phyloP scores from a whole-genome alignment of 345 rosid species.

The Acer saccharum region DNA sequence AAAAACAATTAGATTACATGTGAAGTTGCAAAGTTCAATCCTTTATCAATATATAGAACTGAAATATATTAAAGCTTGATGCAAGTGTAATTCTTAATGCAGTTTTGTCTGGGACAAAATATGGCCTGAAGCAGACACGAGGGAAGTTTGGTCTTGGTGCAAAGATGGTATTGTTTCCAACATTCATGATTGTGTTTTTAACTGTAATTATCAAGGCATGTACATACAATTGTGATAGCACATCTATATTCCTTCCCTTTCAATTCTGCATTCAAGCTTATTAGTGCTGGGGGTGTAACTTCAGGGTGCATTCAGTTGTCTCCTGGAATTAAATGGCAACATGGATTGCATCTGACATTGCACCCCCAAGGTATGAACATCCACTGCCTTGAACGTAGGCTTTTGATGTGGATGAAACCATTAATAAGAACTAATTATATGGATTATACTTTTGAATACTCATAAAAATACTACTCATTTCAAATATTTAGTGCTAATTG shows the following conservation, averaged over 20 bases:
- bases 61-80: constrained; percentile 13
- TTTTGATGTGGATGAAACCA: neutral
- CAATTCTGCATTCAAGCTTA: neutral
- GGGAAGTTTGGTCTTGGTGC: constrained; percentile 99
- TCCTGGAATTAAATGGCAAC: neutral
- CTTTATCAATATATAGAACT: neutral
- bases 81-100: constrained; percentile 31
- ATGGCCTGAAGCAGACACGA: constrained; percentile 97
- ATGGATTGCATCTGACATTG: neutral
- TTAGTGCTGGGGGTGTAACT: neutral
- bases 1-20: neutral
- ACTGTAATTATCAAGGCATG: neutral
- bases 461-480: neutral
- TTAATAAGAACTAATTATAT: neutral
- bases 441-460: neutral
- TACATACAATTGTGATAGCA: neutral
- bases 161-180: constrained; percentile 67
- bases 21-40: neutral
- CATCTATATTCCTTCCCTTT: neutral
- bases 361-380: neutral
- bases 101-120: constrained; percentile 95
- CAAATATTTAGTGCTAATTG: neutral
- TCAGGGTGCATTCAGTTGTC: neutral
- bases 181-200: constrained; percentile 11
- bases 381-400: neutral